Conservation (phyloP, 2,329 filamentous ascomycete genomes). For the Coniochaeta sp. region DNA sequence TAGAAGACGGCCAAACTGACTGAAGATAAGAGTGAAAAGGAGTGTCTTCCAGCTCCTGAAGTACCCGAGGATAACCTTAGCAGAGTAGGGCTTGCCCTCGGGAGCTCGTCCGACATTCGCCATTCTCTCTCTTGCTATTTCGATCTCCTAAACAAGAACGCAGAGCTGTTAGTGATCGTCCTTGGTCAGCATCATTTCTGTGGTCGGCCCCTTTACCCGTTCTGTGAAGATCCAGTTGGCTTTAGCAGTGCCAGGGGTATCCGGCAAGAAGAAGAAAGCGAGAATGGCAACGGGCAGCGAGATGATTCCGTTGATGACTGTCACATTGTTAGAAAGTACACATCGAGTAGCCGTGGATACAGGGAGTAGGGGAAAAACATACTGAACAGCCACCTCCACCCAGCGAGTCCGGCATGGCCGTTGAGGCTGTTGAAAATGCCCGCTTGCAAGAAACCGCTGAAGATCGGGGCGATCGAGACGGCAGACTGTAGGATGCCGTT, state of each 20-base stretch:
- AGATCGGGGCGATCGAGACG: background rate
- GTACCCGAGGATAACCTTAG: background rate
- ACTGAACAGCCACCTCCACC: constrained; percentile 1
- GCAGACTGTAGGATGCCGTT: background rate
- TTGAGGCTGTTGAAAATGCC: background rate
- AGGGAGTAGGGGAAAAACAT: background rate
- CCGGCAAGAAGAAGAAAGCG: background rate
- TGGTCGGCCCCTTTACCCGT: background rate
- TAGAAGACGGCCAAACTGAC: background rate
- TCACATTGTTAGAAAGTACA: background rate
- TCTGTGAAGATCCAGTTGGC: background rate
- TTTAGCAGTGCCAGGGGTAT: background rate
- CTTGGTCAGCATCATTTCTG: background rate
- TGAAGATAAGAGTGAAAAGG: background rate
- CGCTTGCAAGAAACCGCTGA: background rate
- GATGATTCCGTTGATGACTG: background rate
- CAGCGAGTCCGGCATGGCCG: background rate
- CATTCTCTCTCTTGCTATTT: background rate
- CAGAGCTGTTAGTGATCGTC: background rate
- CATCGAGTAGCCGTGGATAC: background rate
- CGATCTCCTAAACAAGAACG: background rate
- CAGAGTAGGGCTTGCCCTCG: background rate
- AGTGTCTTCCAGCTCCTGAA: background rate
- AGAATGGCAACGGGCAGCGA: background rate
- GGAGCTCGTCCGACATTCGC: background rate